Percentiles rank a stretch among this genome's conserved stretches.
phyloP scores from a whole-genome alignment of 306 rosid genomes.

The Crataegus laevigata region DNA sequence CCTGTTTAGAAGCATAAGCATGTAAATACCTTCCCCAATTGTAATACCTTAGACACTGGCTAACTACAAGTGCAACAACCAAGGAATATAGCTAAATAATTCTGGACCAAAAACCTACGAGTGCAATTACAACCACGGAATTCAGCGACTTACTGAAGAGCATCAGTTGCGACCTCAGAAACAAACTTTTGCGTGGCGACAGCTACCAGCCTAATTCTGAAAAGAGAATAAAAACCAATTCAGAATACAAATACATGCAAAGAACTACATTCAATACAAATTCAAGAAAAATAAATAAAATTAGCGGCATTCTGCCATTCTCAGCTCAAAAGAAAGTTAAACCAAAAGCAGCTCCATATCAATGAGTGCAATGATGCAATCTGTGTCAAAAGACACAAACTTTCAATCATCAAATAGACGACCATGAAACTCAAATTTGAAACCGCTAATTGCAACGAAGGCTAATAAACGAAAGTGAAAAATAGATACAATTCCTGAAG shows the following conservation, averaged over 20 bases:
- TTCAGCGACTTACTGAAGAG: constrained; percentile 48
- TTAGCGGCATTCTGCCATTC: background rate
- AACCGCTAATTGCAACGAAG: background rate
- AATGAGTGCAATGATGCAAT: background rate
- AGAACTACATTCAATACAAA: background rate
- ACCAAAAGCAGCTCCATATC: background rate
- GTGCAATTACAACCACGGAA: background rate
- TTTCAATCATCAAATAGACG: background rate
- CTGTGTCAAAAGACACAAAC: background rate
- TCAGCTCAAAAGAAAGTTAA: constrained; percentile 8
- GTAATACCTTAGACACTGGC: background rate
- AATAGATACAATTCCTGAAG: background rate
- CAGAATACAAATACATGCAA: background rate
- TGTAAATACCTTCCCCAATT: constrained; percentile 17
- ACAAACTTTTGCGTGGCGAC: constrained; percentile 89
- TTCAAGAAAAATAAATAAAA: background rate
- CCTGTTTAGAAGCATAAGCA: constrained; percentile 32
- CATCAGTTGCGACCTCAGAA: constrained; percentile 73
- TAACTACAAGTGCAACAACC: background rate
- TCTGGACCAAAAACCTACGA: background rate
- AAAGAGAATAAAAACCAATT: background rate
- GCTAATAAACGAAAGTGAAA: background rate
- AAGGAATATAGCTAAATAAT: background rate
- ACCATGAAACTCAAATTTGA: background rate
- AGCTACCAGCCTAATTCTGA: constrained; percentile 76